Evolutionary conservation across 1,284 basidiomycete genomes (phyloP).

Genomic region (Pulveroboletus sp.): DNA sequence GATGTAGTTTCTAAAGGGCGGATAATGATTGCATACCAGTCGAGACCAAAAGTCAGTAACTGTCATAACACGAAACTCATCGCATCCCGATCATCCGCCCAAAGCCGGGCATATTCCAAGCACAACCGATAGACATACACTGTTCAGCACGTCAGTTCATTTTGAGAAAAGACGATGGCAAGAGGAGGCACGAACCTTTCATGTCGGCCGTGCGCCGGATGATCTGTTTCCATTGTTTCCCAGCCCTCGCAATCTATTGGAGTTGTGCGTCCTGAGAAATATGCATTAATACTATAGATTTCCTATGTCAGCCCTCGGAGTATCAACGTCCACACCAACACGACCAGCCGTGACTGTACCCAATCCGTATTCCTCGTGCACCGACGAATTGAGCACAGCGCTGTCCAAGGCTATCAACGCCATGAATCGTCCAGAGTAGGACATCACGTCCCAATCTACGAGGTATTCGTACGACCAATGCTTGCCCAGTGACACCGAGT

Average conservation of each 20-base stretch:
- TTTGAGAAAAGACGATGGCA: neutral
- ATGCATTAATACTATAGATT: constrained; percentile 89
- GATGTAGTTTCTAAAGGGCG: neutral
- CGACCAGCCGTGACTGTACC: constrained; percentile 77
- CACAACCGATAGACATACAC: constrained; percentile 87
- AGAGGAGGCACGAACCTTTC: constrained; percentile 62
- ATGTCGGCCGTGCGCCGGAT: constrained; percentile 83
- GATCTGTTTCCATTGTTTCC: constrained; percentile 86
- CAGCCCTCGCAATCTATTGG: constrained; percentile 81
- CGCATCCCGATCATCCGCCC: constrained; percentile 78
- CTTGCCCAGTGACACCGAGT: constrained; percentile 77
- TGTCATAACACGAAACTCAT: constrained; percentile 53
- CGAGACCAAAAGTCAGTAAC: too few species aligned
- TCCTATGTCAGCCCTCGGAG: constrained; percentile 43
- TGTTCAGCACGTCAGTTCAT: constrained; percentile 33
- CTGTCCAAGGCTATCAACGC: constrained; percentile 86
- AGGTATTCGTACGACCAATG: constrained; percentile 94
- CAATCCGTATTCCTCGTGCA: constrained; percentile 88
- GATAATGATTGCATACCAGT: neutral
- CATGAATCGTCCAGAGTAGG: constrained; percentile 90
- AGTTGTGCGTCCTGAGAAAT: constrained; percentile 82
- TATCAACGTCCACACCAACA: neutral
- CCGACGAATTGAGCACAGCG: constrained; percentile 85
- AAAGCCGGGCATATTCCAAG: constrained; percentile 86
- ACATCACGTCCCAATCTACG: constrained; percentile 90